Evolutionary conservation across 2,329 filamentous ascomycete genomes (phyloP).

Genomic region (Lasiodiplodia hormozganensis): DNA sequence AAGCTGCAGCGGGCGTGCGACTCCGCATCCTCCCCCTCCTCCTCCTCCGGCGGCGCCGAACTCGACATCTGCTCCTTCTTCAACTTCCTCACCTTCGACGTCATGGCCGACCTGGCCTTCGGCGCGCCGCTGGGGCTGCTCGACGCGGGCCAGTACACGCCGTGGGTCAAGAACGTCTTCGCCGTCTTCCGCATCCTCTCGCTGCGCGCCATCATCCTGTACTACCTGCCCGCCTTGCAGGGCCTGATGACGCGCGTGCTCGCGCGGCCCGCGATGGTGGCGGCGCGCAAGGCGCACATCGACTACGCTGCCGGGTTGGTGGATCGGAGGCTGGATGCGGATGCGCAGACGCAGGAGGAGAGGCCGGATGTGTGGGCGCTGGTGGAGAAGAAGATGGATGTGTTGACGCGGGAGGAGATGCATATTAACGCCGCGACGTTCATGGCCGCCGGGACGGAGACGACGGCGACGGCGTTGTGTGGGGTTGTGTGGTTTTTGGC

Average conservation of each 20-base stretch:
- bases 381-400: not conserved
- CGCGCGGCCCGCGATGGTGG: not conserved
- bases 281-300: not conserved
- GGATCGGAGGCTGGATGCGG: not conserved
- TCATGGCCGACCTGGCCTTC: constrained; percentile 41
- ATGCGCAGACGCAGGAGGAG: not conserved
- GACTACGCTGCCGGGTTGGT: not conserved
- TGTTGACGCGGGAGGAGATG: constrained; percentile 29
- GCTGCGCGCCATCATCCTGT: not conserved
- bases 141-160: constrained; percentile 35
- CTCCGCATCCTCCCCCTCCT: too few species aligned
- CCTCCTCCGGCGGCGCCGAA: too few species aligned
- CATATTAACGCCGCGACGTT: constrained; percentile 30
- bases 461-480: constrained; percentile 50
- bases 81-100: constrained; percentile 37
- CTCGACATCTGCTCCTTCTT: constrained; percentile 31
- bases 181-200: constrained; percentile 31
- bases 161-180: constrained; percentile 43
- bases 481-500: constrained; percentile 47
- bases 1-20: constrained; percentile 32
- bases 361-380: not conserved
- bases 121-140: constrained; percentile 41
- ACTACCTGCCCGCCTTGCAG: constrained; percentile 4
- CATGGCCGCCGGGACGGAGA: constrained; percentile 49
- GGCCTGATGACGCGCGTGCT: not conserved